Evolutionary conservation across 2,329 filamentous ascomycete genomes (phyloP).

Genomic region (Leptographium radiaticola): DNA sequence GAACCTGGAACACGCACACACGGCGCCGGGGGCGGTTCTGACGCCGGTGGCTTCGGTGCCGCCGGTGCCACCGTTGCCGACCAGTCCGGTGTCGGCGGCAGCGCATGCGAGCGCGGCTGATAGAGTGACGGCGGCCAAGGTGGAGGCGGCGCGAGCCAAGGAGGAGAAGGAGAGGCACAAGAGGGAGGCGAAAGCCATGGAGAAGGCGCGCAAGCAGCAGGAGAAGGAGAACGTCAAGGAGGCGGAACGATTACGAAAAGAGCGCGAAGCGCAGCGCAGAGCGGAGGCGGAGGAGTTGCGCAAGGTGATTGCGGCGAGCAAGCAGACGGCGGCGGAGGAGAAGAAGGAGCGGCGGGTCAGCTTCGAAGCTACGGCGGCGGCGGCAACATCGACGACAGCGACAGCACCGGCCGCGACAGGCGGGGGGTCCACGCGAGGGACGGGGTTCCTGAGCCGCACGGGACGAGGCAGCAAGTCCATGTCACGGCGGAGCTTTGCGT

Average conservation of each 20-base stretch:
- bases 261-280: constrained; percentile 29
- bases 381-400: not conserved
- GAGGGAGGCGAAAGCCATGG: constrained; percentile 43
- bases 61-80: constrained; percentile 17
- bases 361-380: constrained; percentile 21
- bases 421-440: constrained; percentile 4
- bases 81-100: not conserved
- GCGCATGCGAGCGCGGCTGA: constrained; percentile 9
- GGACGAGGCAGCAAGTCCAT: constrained; percentile 66
- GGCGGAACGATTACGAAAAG: constrained; percentile 29
- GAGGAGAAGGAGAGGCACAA: constrained; percentile 54
- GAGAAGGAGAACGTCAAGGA: constrained; percentile 33
- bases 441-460: constrained; percentile 48
- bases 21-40: constrained; percentile 36
- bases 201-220: constrained; percentile 31
- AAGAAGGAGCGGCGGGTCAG: constrained; percentile 32
- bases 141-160: constrained; percentile 26
- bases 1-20: constrained; percentile 52
- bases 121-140: constrained; percentile 12
- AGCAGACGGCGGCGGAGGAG: constrained; percentile 44
- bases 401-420: not conserved
- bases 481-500: constrained; percentile 60
- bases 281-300: constrained; percentile 50
- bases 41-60: constrained; percentile 12
- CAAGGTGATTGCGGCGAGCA: constrained; percentile 53